Base-by-base conservation (phyloP, 2,329 filamentous ascomycete species). In the Aphanoascus verrucosus region DNA sequence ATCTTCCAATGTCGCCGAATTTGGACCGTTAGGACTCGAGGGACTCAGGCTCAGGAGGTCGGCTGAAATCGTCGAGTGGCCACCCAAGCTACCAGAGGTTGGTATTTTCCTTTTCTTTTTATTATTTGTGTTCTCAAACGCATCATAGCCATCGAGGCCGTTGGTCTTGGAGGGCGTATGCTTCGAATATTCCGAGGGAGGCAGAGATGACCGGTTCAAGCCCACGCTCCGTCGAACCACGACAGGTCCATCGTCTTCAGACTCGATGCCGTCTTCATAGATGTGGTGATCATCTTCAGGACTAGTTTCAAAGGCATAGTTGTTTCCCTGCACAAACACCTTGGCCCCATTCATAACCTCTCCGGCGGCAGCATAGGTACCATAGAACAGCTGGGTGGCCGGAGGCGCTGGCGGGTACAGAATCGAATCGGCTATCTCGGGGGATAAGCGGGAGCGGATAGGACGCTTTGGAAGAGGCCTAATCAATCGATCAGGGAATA, bases 51-150 rank as follows among this genome's bases (percentile, higher is more conserved):
- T 80, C 40, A 81, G 78, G 67, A 85, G 74, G 59, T 85, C 83
- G 28, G 79, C 76, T 14, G 81, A 81, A 49, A 86, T 69, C 54
- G 74, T 72, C 58, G 75, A 74, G 63, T 82, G 79, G 57, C 75
- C 71, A 52, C 73, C 79, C 12, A 82, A 76, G 62, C 87, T 86
- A 15, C 87, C 86, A 8, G 88, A 88, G 0, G 89, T 89, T 0
- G 93, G 93, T 37, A 98, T 97, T 72, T 98, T 98, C 61, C 93
- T 81, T 71, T 98, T 97, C 75, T 97, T 98, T 72, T 98, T 98
- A 67, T 98, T 98, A 69, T 95, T 97, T 35, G 88, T 94, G 64
- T 97, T 97, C 69, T 98, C 93, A 63, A 96, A 94, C 5, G 88
- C 93, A 68, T 98, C 93, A 67, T 97, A 97, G 12, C 90, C 89